A percentile compares a stretch with the other conserved stretches of the same genome.
These are phyloP conservation scores for Bipolaris bicolor DNA, from an alignment of 2,329 filamentous ascomycete species.

Conservation along the genomic window DNA sequence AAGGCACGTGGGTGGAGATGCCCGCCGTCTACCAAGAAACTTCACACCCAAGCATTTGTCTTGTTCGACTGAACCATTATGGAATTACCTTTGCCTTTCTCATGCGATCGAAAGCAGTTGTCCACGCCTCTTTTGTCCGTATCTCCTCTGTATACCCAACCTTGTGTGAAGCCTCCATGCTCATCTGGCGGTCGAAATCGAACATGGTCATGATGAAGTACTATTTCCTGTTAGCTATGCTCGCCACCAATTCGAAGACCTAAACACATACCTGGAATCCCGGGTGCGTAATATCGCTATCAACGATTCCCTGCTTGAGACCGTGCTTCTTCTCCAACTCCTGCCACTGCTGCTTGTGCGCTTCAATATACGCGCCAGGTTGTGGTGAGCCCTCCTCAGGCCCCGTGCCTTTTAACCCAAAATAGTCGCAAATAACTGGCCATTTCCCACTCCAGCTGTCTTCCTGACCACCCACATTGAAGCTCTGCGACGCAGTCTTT, in stretches of 20 bases:
- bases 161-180: slow-evolving; percentile 49
- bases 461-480: slow-evolving; percentile 53
- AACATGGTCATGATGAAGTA: slow-evolving; percentile 49
- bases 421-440: slow-evolving; percentile 56
- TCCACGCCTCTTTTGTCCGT: slow-evolving; percentile 51
- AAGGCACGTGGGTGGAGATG: not conserved
- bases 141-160: slow-evolving; percentile 50
- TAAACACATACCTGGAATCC: slow-evolving; percentile 36
- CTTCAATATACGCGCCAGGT: slow-evolving; percentile 37
- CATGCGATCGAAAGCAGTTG: slow-evolving; percentile 53
- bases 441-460: slow-evolving; percentile 54
- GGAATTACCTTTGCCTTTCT: slow-evolving; percentile 51
- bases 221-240: slow-evolving; percentile 19
- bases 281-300: slow-evolving; percentile 51
- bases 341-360: slow-evolving; percentile 38
- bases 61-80: slow-evolving; percentile 42
- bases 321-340: slow-evolving; percentile 35
- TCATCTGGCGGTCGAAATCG: slow-evolving; percentile 57
- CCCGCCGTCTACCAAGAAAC: not conserved
- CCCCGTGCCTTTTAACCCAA: slow-evolving; percentile 52
- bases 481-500: slow-evolving; percentile 48
- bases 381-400: slow-evolving; percentile 37
- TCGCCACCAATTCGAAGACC: not conserved
- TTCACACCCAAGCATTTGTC: not conserved
- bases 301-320: slow-evolving; percentile 51